A percentile compares a stretch with the other conserved stretches of the same genome.
phyloP scores from a whole-genome alignment of 352 stramenopile species.

The Pythium plurisporium region DNA sequence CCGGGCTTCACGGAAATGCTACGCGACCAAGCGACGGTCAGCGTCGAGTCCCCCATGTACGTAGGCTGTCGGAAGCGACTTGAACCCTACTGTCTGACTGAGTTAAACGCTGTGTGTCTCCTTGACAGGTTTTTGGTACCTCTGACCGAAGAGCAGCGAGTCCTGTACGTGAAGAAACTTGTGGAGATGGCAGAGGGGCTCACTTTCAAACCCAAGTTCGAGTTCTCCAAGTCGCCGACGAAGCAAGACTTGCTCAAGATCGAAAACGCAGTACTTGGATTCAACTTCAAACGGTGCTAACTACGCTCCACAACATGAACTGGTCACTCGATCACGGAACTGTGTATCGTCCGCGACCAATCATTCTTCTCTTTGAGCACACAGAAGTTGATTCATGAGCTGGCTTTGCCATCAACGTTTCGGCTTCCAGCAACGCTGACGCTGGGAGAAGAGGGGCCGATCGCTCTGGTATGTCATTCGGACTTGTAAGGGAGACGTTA shows the following conservation, averaged over 20 bases:
- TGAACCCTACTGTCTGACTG: too few relatives aligned
- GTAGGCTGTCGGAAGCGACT: constrained; percentile 22
- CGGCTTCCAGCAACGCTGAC: constrained; percentile 13
- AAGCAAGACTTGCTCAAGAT: constrained; percentile 50
- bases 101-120: background rate
- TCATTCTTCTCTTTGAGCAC: constrained; percentile 14
- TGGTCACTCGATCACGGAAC: background rate
- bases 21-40: constrained; percentile 35
- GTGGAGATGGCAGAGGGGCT: constrained; percentile 44
- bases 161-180: constrained; percentile 64
- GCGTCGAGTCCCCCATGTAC: constrained; percentile 71
- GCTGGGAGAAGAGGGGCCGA: constrained; percentile 24
- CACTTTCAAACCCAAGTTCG: constrained; percentile 32
- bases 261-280: constrained; percentile 55
- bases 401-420: background rate
- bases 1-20: constrained; percentile 38
- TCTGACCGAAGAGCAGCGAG: constrained; percentile 60
- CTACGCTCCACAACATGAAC: too few relatives aligned
- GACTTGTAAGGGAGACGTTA: constrained; percentile 13
- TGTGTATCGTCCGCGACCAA: constrained; percentile 8
- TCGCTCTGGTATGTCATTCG: constrained; percentile 11
- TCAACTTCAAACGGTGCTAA: constrained; percentile 29
- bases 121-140: constrained; percentile 53
- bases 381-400: background rate
- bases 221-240: constrained; percentile 24